Conservation (phyloP, 164 flowering plant species). For the Tinospora cordifolia region DNA sequence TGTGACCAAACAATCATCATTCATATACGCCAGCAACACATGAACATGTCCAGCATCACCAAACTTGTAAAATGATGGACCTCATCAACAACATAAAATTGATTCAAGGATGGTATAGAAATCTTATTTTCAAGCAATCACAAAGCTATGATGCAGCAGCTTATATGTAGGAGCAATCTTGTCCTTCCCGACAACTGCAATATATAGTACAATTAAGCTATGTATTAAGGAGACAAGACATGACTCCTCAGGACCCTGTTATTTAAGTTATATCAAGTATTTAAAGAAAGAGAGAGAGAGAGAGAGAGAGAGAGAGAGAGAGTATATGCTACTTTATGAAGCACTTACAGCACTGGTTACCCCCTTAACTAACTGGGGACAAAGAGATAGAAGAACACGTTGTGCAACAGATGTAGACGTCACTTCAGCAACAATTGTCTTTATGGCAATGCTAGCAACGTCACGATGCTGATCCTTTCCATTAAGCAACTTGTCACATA, state of each 20-base stretch:
- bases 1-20: too few species aligned
- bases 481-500: constrained; percentile 67
- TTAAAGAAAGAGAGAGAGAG: too few species aligned
- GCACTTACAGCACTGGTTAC: constrained; percentile 64
- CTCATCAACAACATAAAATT: background rate
- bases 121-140: too few species aligned
- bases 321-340: background rate
- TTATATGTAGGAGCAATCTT: too few species aligned
- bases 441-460: constrained; percentile 87
- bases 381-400: constrained; percentile 52
- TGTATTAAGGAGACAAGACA: background rate
- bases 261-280: background rate
- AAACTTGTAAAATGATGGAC: background rate
- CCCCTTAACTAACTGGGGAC: constrained; percentile 65
- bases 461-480: constrained; percentile 94
- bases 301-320: too few species aligned
- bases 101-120: too few species aligned
- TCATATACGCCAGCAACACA: background rate
- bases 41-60: background rate
- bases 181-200: background rate
- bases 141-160: too few species aligned
- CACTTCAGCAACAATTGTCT: constrained; percentile 82
- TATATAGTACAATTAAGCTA: background rate
- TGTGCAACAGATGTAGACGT: constrained; percentile 51
- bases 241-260: background rate